phyloP scores from a whole-genome alignment of 768 basidiomycete genomes.

The Mycena floridula region DNA sequence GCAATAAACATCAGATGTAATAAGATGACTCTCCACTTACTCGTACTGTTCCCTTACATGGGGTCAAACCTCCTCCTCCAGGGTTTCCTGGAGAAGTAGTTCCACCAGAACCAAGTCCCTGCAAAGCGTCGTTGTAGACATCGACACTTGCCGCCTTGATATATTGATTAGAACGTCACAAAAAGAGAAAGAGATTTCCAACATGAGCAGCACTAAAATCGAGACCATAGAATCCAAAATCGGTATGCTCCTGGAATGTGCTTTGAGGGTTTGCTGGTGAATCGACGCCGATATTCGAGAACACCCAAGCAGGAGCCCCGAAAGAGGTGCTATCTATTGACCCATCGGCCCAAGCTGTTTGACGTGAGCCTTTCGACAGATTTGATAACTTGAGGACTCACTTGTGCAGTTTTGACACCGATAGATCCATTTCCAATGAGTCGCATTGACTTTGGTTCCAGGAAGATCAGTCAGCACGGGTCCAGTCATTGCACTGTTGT shows the following conservation, averaged over 20 bases:
- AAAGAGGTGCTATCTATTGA: constrained; percentile 26
- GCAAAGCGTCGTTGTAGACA: constrained; percentile 29
- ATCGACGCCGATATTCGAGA: constrained; percentile 4
- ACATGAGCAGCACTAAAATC: constrained; percentile 39
- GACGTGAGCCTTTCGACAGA: too few species aligned
- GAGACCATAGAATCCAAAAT: constrained; percentile 58
- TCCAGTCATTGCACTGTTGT: constrained; percentile 35
- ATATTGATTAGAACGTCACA: too few species aligned
- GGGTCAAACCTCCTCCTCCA: constrained; percentile 2
- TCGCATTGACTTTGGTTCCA: constrained; percentile 45
- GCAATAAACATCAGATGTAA: neutral
- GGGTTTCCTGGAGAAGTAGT: constrained; percentile 12
- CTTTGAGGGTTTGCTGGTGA: constrained; percentile 32
- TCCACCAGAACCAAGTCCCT: neutral
- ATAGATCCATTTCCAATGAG: constrained; percentile 66
- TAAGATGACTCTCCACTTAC: neutral
- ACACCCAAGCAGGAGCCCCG: constrained; percentile 49
- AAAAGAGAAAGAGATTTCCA: too few species aligned
- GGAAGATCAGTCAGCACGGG: constrained; percentile 48
- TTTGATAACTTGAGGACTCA: constrained; percentile 18
- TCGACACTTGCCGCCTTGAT: constrained; percentile 37
- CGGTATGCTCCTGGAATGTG: constrained; percentile 50
- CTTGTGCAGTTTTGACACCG: constrained; percentile 62
- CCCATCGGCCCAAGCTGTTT: constrained; percentile 34
- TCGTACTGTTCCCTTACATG: neutral